These are phyloP conservation scores for Tetrastigma voinierianum DNA, from an alignment of 164 flowering plant genomes.

Conservation along the genomic window DNA sequence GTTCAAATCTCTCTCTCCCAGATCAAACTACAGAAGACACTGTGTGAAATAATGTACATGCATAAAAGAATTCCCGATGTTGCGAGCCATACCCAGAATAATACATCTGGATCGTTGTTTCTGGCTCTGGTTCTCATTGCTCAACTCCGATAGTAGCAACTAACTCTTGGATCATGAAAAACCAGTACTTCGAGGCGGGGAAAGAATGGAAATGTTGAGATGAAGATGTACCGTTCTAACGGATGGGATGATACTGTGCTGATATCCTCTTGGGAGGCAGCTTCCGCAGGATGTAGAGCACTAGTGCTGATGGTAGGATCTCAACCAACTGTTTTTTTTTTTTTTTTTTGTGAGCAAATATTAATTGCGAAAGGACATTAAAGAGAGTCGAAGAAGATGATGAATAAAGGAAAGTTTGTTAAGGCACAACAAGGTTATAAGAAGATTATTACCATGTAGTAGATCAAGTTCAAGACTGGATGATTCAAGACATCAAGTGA, in stretches of 20 bases:
- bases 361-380: conserved; percentile 1
- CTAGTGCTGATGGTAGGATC: conserved; percentile 90
- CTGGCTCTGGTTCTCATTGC: conserved; percentile 11
- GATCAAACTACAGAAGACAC: conserved; percentile 8
- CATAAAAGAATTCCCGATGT: conserved; percentile 19
- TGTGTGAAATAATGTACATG: conserved; percentile 16
- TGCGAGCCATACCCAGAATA: conserved; percentile 25
- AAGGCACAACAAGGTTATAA: neutral
- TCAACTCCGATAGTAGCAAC: conserved; percentile 17
- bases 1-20: conserved; percentile 6
- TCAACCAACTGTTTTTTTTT: conserved; percentile 62
- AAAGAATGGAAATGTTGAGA: conserved; percentile 6
- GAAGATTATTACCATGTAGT: conserved; percentile 81
- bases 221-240: conserved; percentile 26
- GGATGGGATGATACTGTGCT: conserved; percentile 88
- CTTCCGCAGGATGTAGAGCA: conserved; percentile 87
- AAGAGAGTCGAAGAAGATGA: neutral
- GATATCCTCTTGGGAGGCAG: conserved; percentile 88
- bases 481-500: conserved; percentile 86
- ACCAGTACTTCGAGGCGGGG: neutral
- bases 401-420: neutral
- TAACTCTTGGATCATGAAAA: conserved; percentile 15
- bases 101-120: conserved; percentile 6
- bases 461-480: conserved; percentile 76
- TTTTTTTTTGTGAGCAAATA: too few relatives aligned